Evolutionary conservation across 1,284 basidiomycete genomes (phyloP), one percentile per base, ranked within the genome.

Genomic region (Trichosporon asahii): DNA sequence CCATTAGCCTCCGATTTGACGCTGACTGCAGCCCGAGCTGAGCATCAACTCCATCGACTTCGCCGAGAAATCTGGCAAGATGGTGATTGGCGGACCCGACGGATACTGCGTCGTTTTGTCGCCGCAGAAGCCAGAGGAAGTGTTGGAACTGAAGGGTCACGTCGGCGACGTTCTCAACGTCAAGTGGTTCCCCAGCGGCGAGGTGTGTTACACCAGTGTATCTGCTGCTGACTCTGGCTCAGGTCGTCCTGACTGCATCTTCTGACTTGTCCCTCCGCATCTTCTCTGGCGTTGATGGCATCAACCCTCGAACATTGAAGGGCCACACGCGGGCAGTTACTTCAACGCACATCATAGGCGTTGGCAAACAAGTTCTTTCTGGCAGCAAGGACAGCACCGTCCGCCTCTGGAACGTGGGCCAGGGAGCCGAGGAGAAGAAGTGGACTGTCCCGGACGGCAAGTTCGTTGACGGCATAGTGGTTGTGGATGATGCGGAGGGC

Each of bases 341-440:
- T 0, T 85, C 86, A 3, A 87, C 87, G 0, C 86, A 84, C 2
- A 90, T 93, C 72, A 81, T 93, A 44, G 87, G 87, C 0, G 83
- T 87, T 0, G 90, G 91, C 0, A 85, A 87, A 33, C 89, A 89
- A 73, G 82, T 94, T 14, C 76, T 94, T 1, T 84, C 84, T 3
- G 82, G 77, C 0, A 87, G 88, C 5, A 86, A 88, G 68, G 92
- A 94, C 77, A 88, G 89, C 1, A 90, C 89, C 0, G 79, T 93
- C 23, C 86, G 90, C 31, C 83, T 92, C 3, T 95, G 91, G 91
- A 90, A 93, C 75, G 88, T 93, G 2, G 85, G 87, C 2, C 84
- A 85, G 5, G 88, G 86, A 12, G 80, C 81, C 37, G 86, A 87
- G 76, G 86, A 88, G 57, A 81, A 85, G 70, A 73, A 82, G 31